Base-by-base conservation (phyloP, 1,139 yeast species). In the Kurtzmaniella quercitrusa region DNA sequence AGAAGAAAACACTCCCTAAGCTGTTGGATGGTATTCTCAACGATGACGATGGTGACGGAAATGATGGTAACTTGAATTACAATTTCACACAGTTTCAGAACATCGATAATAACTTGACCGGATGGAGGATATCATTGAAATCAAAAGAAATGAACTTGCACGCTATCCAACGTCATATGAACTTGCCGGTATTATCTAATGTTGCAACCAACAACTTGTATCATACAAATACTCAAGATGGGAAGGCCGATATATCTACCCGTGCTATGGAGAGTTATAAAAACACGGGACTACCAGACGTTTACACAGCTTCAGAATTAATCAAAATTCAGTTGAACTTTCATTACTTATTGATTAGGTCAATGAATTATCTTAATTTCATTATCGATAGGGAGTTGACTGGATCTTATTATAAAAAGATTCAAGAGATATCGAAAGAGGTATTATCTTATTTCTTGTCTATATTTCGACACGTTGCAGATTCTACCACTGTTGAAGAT, bases 21-120 rank as follows among this genome's bases (percentile, higher is more conserved):
- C 27, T 37, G 27, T 54, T 73, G 27, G 77, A 73, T 47, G 71
- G 77, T 76, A 70, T 73, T 24, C 58, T 72, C 34, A 72, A 71
- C 48, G 76, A 73, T 48, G 76, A 71, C 48, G 79, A 71, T 51
- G 77, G 77, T 23, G 78, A 73, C 53, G 77, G 77, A 12, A 73
- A 72, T 49, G 79, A 73, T 53, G 79, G 79, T 14, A 73, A 73
- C 48, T 65, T 73, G 52, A 73, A 73, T 48, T 73, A 73, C 51
- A 73, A 73, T 49, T 72, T 68, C 46, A 66, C 65, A 44, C 79
- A 73, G 47, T 73, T 73, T 48, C 58, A 68, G 27, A 65, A 68
- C 3, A 73, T 73, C 41, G 79, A 73, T 52, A 67, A 65, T 45
- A 73, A 73, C 49, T 58, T 73, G 41, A 56, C 68, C 4, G 65